A percentile compares a stretch with the other conserved stretches of the same genome.
These are phyloP conservation scores for Pleurotus salmoneostramineus DNA, from an alignment of 768 basidiomycete genomes.

Conservation along the genomic window DNA sequence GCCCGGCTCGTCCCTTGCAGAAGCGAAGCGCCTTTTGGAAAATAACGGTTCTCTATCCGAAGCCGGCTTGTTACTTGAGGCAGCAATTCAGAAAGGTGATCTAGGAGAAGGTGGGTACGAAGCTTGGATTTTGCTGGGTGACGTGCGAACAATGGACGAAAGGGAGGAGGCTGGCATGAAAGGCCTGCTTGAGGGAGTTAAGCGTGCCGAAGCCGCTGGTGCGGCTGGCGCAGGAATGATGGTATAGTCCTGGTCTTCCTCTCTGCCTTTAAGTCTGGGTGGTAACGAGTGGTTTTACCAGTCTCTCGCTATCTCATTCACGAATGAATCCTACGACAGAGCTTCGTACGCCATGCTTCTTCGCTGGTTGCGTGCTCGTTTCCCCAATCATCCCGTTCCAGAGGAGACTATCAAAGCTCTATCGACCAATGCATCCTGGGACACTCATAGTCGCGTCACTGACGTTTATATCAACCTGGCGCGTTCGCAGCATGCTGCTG, in stretches of 20 bases:
- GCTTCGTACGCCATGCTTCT: slow-evolving; percentile 84
- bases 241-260: slow-evolving; percentile 35
- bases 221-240: slow-evolving; percentile 71
- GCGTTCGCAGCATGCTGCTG: slow-evolving; percentile 71
- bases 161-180: slow-evolving; percentile 80
- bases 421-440: slow-evolving; percentile 67
- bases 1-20: slow-evolving; percentile 49
- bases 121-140: slow-evolving; percentile 89
- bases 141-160: slow-evolving; percentile 87
- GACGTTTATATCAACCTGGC: slow-evolving; percentile 83
- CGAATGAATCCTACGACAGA: slow-evolving; percentile 88
- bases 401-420: slow-evolving; percentile 54
- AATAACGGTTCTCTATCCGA: slow-evolving; percentile 86
- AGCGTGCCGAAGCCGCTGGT: slow-evolving; percentile 58
- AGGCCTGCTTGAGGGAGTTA: slow-evolving; percentile 72
- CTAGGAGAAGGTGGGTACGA: slow-evolving; percentile 81
- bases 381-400: slow-evolving; percentile 51
- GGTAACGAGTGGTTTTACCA: slow-evolving; percentile 22
- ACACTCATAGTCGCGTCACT: slow-evolving; percentile 73
- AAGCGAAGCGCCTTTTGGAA: slow-evolving; percentile 75
- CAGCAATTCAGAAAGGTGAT: slow-evolving; percentile 81
- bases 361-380: slow-evolving; percentile 74
- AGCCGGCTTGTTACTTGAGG: slow-evolving; percentile 83
- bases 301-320: slow-evolving; percentile 95
- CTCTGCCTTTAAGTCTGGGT: background rate